Conservation (phyloP, 2,329 filamentous ascomycete species). For the Dothideomycetes sp. region DNA sequence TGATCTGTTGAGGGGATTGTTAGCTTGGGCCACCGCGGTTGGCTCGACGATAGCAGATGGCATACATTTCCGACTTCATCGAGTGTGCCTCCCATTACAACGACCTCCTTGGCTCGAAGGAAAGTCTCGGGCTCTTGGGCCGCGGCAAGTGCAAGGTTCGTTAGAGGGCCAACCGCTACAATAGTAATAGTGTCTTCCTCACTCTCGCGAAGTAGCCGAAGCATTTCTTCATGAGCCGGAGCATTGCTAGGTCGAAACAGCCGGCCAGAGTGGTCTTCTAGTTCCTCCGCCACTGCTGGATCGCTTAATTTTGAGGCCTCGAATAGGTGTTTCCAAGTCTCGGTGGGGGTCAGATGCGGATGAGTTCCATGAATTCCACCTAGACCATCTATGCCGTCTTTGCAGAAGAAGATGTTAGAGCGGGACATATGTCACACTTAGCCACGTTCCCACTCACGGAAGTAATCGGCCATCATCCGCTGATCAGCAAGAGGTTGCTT, state of each 20-base stretch:
- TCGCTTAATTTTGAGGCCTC: constrained; percentile 23
- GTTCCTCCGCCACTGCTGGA: constrained; percentile 23
- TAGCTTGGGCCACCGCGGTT: too few species aligned
- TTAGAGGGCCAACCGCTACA: constrained; percentile 79
- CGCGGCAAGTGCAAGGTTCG: constrained; percentile 85
- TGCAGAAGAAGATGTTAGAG: constrained; percentile 5
- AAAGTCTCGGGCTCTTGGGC: constrained; percentile 84
- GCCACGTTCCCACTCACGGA: constrained; percentile 63
- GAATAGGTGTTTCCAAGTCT: constrained; percentile 38
- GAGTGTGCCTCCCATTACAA: constrained; percentile 90
- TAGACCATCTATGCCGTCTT: constrained; percentile 38
- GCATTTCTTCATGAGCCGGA: constrained; percentile 73
- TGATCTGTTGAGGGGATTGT: constrained; percentile 37
- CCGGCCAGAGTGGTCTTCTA: constrained; percentile 27
- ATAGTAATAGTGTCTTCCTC: constrained; percentile 80
- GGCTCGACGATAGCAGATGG: background rate
- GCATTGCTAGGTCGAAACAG: constrained; percentile 64
- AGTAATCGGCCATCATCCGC: constrained; percentile 58
- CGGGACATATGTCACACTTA: too few species aligned
- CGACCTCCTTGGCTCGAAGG: constrained; percentile 75
- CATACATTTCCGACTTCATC: constrained; percentile 62
- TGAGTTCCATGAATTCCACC: constrained; percentile 38
- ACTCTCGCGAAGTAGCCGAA: constrained; percentile 73
- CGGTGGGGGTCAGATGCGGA: constrained; percentile 34
- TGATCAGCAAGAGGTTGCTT: constrained; percentile 78